Evolutionary conservation across 208 protist species (phyloP).

Genomic region (Novymonas esmeraldas): DNA sequence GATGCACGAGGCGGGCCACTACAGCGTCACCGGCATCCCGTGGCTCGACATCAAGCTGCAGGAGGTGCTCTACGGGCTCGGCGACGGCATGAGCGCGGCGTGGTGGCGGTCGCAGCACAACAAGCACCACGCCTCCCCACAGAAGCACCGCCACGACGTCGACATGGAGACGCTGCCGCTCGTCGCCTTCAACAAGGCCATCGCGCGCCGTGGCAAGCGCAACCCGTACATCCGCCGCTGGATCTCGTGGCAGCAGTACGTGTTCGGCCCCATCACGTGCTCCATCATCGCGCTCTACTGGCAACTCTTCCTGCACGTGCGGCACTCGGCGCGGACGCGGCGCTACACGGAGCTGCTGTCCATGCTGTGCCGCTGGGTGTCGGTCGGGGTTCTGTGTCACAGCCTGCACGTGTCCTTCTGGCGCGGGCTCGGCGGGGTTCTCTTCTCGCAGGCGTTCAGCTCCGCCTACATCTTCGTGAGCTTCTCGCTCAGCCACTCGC

Average conservation of each 20-base stretch:
- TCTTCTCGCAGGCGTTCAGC: conserved; percentile 61
- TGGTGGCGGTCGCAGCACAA: conserved; percentile 86
- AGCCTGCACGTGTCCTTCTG: conserved; percentile 44
- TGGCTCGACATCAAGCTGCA: conserved; percentile 68
- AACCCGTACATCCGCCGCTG: conserved; percentile 49
- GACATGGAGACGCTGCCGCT: conserved; percentile 83
- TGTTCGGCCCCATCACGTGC: conserved; percentile 73
- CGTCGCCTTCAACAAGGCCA: conserved; percentile 75
- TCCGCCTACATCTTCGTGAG: conserved; percentile 81
- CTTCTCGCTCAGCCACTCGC: conserved; percentile 82
- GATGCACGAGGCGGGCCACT: conserved; percentile 83
- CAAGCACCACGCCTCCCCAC: conserved; percentile 76
- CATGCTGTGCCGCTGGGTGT: conserved; percentile 52
- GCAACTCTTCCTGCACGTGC: conserved; percentile 78
- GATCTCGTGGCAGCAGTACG: conserved; percentile 67
- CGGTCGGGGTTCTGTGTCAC: conserved; percentile 42
- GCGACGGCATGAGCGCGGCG: conserved; percentile 73
- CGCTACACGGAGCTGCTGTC: conserved; percentile 58
- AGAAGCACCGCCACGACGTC: conserved; percentile 75
- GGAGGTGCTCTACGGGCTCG: conserved; percentile 69
- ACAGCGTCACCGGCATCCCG: conserved; percentile 62
- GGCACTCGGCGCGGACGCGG: conserved; percentile 61
- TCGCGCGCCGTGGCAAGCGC: conserved; percentile 41
- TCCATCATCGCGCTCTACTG: conserved; percentile 75
- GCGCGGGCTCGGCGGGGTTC: conserved; percentile 43